Conservation (phyloP, 305 asterid species). For the Solanum hybrid region DNA sequence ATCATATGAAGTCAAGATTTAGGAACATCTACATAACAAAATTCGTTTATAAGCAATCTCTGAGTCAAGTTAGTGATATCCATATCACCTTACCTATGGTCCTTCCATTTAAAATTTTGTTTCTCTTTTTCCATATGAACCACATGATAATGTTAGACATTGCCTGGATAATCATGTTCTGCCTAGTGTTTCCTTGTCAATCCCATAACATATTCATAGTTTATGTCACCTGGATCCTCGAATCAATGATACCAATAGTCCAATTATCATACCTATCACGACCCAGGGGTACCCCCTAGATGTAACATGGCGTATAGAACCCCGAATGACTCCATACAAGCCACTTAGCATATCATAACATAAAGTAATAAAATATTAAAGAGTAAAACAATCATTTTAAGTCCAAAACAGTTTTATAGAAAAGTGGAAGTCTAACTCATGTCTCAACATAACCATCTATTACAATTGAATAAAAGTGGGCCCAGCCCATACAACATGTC, state of each 20-base stretch:
- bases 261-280: neutral
- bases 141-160: neutral
- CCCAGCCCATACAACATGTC: neutral
- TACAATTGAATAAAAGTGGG: neutral
- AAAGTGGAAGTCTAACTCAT: neutral
- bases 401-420: neutral
- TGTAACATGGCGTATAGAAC: neutral
- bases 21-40: neutral
- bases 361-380: neutral
- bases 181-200: neutral
- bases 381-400: neutral
- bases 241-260: too few relatives aligned
- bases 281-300: neutral
- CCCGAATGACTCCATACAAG: neutral
- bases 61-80: neutral
- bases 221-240: neutral
- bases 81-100: neutral
- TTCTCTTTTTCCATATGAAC: neutral
- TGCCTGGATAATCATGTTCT: neutral
- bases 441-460: neutral
- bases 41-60: neutral
- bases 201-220: neutral
- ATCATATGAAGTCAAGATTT: neutral
- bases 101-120: neutral
- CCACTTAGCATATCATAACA: neutral